Base-by-base conservation (phyloP, 768 basidiomycete species). In the Arthromyces matolae region DNA sequence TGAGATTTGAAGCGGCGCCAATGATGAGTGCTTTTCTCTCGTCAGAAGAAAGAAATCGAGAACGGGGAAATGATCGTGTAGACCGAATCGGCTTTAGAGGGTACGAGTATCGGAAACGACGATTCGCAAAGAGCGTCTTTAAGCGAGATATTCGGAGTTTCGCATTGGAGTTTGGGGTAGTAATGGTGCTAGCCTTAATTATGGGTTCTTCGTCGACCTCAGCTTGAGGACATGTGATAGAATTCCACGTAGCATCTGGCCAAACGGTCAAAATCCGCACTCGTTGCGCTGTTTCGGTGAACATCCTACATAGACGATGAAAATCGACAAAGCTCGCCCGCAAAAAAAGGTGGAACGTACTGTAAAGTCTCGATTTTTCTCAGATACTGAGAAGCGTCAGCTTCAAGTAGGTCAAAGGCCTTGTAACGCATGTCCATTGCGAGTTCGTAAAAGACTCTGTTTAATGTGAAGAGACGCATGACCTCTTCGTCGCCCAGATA, bases 191-290 rank as follows among this genome's bases (percentile, higher is more conserved):
- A n/a, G n/a, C n/a, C n/a, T n/a, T n/a, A n/a, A n/a, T n/a, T n/a
- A n/a, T n/a, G n/a, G n/a, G n/a, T n/a, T n/a, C n/a, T n/a, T n/a
- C n/a, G n/a, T n/a, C n/a, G n/a, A n/a, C n/a, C n/a, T n/a, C n/a
- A n/a, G n/a, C n/a, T n/a, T n/a, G n/a, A n/a, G n/a, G n/a, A n/a
- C n/a, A n/a, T n/a, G n/a, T 35, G 22, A 64, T 53, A n/a, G 60
- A 59, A 28, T 64, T 55, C 32, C 57, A 49, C 12, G 63, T 50
- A 1, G 61, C 62, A 22, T 51, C 40, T 12, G 61, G 62, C 61
- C 62, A 65, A n/a, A 65, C 40, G 4, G 59, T 60, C 27, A 63
- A 51, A 14, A 55, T 48, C 8, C 56, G 59, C 13, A 65, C 59
- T 9, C 62, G 60, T 45, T 52, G 42, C 8, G 58, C 54, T 16